Conservation (phyloP, 2,329 filamentous ascomycete genomes). For the Pseudogymnoascus sp. region DNA sequence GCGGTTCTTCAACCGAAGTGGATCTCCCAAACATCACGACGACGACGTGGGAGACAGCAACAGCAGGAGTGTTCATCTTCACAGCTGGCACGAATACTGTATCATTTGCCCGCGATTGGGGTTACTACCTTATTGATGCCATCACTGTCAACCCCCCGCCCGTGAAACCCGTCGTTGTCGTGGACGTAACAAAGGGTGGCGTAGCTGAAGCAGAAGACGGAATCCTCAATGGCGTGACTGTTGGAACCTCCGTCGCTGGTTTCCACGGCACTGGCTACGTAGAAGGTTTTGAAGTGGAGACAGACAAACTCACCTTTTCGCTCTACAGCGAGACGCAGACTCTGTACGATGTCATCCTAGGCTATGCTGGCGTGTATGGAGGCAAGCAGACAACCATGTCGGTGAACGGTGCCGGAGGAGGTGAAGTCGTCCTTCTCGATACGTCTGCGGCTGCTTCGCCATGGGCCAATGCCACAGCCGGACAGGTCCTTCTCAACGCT, state of each 20-base stretch:
- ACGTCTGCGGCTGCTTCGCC: conserved; percentile 27
- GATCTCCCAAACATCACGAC: conserved; percentile 30
- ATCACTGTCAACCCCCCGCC: conserved; percentile 25
- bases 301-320: conserved; percentile 37
- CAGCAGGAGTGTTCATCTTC: conserved; percentile 36
- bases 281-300: conserved; percentile 34
- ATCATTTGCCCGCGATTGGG: conserved; percentile 39
- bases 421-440: conserved; percentile 31
- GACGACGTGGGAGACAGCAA: conserved; percentile 30
- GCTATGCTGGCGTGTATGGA: conserved; percentile 38
- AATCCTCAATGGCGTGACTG: conserved; percentile 32
- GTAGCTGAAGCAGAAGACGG: conserved; percentile 34
- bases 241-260: conserved; percentile 32
- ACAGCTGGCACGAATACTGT: conserved; percentile 36
- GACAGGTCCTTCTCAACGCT: conserved; percentile 36
- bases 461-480: conserved; percentile 33
- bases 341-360: conserved; percentile 37
- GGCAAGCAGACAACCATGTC: conserved; percentile 36
- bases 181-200: conserved; percentile 15
- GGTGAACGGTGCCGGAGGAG: conserved; percentile 35
- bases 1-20: conserved; percentile 34
- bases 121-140: conserved; percentile 38
- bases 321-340: conserved; percentile 28
- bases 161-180: conserved; percentile 10
- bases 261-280: conserved; percentile 39